Conservation (phyloP, 371 early-diverging fungal species). For the Rhizopus delemar region DNA sequence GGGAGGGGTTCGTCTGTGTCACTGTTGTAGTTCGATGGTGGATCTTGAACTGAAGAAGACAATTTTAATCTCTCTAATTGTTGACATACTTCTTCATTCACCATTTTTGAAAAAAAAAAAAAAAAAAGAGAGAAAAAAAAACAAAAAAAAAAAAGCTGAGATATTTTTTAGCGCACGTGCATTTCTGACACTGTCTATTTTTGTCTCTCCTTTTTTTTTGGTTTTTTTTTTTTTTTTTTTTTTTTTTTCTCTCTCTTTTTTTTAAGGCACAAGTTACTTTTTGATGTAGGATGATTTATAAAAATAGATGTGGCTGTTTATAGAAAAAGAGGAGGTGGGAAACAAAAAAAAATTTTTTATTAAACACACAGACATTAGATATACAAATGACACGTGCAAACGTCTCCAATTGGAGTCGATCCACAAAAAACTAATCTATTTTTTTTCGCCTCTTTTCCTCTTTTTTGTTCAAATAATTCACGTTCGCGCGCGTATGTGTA, state of each 20-base stretch:
- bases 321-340: no score
- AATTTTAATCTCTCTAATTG: constrained; percentile 13
- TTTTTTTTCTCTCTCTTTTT: no score
- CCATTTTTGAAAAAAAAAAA: neutral
- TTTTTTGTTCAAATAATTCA: no score
- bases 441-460: constrained; percentile 72
- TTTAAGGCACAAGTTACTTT: no score
- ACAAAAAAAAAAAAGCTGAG: neutral
- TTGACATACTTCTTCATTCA: neutral
- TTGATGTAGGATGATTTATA: no score
- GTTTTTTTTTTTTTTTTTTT: no score
- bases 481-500: constrained; percentile 28
- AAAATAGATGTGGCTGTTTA: no score
- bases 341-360: no score
- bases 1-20: constrained; percentile 45
- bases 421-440: constrained; percentile 70
- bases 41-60: constrained; percentile 24
- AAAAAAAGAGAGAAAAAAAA: neutral
- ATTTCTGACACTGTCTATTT: neutral
- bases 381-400: constrained; percentile 58
- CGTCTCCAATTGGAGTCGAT: constrained; percentile 85
- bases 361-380: no score
- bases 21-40: constrained; percentile 45
- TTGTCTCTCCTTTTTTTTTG: no score
- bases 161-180: neutral